Evolutionary conservation across 2,329 filamentous ascomycete genomes (phyloP).

Genomic region (Phaeosphaeriaceae sp.): DNA sequence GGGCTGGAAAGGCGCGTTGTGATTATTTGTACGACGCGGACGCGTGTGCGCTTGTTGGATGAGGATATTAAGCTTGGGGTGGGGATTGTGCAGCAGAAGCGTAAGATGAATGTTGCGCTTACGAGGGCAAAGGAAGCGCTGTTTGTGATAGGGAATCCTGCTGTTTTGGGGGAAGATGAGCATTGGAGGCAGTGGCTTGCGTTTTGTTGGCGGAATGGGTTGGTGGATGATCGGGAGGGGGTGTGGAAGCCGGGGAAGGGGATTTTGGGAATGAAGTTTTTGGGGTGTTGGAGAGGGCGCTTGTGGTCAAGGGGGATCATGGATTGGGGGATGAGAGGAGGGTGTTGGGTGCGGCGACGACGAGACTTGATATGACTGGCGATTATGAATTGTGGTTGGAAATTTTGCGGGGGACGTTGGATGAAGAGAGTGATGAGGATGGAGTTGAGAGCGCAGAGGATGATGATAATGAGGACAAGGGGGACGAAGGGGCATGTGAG

Average conservation of each 20-base stretch:
- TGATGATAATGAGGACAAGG: not conserved
- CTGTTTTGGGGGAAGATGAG: constrained; percentile 45
- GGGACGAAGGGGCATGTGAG: no score
- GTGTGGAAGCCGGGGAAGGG: constrained; percentile 9
- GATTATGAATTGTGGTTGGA: constrained; percentile 36
- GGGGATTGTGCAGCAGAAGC: constrained; percentile 48
- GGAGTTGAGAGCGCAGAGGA: no score
- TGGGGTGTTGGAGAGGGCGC: constrained; percentile 35
- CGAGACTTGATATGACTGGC: constrained; percentile 9
- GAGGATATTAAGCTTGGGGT: constrained; percentile 37
- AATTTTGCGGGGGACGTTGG: constrained; percentile 22
- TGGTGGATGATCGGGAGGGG: constrained; percentile 28
- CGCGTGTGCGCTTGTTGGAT: constrained; percentile 40
- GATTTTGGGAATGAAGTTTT: constrained; percentile 12
- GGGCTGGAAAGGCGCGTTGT: constrained; percentile 54
- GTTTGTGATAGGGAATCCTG: constrained; percentile 51
- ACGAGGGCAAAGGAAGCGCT: constrained; percentile 53
- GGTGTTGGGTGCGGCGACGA: constrained; percentile 21
- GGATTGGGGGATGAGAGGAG: constrained; percentile 3
- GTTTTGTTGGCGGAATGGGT: constrained; percentile 49
- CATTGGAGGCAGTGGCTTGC: constrained; percentile 47
- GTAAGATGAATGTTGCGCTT: constrained; percentile 54
- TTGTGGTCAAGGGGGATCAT: constrained; percentile 28
- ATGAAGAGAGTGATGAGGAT: constrained; percentile 33
- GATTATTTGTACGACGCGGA: constrained; percentile 54